Percentiles rank a stretch among this genome's conserved stretches.
These are phyloP conservation scores for Perkinsus marinus DNA, from an alignment of 169 alveolate species.

Conservation along the genomic window DNA sequence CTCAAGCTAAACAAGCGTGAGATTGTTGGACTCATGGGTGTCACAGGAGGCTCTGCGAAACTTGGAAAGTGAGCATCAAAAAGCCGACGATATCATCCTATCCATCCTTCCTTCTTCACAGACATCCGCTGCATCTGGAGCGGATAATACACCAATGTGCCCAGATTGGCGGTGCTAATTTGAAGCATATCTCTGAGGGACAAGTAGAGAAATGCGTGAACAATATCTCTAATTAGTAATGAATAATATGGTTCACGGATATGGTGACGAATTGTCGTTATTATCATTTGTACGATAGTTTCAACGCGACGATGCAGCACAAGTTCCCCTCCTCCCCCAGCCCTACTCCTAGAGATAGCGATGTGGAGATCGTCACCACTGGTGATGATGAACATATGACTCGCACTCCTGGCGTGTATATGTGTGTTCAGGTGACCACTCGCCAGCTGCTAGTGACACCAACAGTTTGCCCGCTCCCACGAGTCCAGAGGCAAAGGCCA, in stretches of 20 bases:
- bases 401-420: too few relatives aligned
- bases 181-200: background rate
- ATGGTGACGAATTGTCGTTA: too few relatives aligned
- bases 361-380: background rate
- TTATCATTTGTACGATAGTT: too few relatives aligned
- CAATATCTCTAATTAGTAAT: background rate
- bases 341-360: background rate
- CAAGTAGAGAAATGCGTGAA: background rate
- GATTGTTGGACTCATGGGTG: background rate
- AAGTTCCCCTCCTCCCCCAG: background rate
- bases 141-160: background rate
- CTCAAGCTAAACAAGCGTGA: background rate
- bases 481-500: background rate
- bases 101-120: background rate
- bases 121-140: background rate
- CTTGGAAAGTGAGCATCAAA: background rate
- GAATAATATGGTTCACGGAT: background rate
- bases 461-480: background rate
- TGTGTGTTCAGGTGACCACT: background rate
- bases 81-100: background rate
- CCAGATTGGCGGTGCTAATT: background rate
- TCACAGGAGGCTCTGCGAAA: background rate
- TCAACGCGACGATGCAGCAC: background rate
- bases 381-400: background rate
- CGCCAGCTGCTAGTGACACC: background rate